Evolutionary conservation across 345 rosid species (phyloP).

Genomic region (Syzygium aromaticum): DNA sequence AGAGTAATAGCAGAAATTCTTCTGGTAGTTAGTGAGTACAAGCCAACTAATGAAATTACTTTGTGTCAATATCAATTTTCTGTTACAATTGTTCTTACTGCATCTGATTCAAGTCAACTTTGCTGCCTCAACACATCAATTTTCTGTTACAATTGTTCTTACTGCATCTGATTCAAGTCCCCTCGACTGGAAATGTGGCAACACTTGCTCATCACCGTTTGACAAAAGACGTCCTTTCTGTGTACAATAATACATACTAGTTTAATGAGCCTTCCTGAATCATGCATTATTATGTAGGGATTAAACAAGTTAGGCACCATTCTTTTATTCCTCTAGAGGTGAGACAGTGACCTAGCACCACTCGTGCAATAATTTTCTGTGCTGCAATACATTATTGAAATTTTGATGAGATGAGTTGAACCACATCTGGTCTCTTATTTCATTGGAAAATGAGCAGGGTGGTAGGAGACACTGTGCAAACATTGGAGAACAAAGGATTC

Average conservation of each 20-base stretch:
- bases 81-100: not conserved
- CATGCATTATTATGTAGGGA: not conserved
- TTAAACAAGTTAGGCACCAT: not conserved
- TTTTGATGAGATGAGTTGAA: not conserved
- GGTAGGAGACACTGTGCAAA: not conserved
- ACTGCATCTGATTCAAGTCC: not conserved
- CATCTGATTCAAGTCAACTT: not conserved
- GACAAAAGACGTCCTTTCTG: not conserved
- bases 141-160: not conserved
- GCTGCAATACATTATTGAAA: not conserved
- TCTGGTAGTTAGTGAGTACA: not conserved
- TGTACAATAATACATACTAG: not conserved
- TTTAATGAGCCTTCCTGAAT: not conserved
- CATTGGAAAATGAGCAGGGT: not conserved
- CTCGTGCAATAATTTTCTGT: not conserved
- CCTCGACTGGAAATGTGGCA: not conserved
- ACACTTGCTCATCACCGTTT: not conserved
- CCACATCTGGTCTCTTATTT: not conserved
- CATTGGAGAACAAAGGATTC: not conserved
- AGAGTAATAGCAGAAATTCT: not conserved
- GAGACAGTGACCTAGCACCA: not conserved
- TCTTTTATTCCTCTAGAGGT: not conserved
- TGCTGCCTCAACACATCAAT: not conserved
- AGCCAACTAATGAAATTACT: not conserved
- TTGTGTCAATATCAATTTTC: not conserved